A percentile compares a stretch with the other conserved stretches of the same genome.
Evolutionary conservation across 2,329 filamentous ascomycete species (phyloP).

Genomic region (Balansia obtecta): DNA sequence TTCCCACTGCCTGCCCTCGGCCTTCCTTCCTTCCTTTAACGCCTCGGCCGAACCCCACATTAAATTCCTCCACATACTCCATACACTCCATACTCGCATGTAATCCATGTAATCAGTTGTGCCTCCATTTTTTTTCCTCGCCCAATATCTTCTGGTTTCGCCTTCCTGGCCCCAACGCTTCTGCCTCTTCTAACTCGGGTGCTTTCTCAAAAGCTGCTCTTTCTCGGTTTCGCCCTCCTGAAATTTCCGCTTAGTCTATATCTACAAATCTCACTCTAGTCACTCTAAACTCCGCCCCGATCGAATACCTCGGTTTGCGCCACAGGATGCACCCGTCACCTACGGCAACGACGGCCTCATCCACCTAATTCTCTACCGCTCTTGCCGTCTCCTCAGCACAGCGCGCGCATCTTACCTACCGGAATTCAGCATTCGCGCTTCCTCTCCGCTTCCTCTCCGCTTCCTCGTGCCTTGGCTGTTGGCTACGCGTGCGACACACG

Average conservation of each 20-base stretch:
- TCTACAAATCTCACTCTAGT: no score
- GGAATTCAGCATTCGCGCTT: background rate
- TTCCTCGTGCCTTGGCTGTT: background rate
- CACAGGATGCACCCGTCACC: conserved; percentile 1
- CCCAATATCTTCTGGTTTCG: background rate
- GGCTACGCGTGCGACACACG: background rate
- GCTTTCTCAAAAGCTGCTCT: background rate
- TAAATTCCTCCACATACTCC: no score
- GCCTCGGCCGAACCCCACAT: no score
- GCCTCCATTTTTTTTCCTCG: background rate
- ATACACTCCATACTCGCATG: no score
- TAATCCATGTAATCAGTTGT: no score
- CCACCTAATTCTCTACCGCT: background rate
- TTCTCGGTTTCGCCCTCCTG: background rate
- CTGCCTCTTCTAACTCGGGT: background rate
- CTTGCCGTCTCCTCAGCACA: background rate
- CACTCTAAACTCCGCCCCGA: background rate
- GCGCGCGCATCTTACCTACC: background rate
- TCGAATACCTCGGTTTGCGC: background rate
- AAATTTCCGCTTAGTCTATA: background rate
- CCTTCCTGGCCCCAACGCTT: background rate
- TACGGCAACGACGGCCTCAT: background rate
- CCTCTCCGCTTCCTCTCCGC: background rate
- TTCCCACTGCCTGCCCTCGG: no score
- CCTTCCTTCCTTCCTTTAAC: no score